phyloP scores from a whole-genome alignment of 495 filamentous ascomycete species.

The Xylaria acuta region DNA sequence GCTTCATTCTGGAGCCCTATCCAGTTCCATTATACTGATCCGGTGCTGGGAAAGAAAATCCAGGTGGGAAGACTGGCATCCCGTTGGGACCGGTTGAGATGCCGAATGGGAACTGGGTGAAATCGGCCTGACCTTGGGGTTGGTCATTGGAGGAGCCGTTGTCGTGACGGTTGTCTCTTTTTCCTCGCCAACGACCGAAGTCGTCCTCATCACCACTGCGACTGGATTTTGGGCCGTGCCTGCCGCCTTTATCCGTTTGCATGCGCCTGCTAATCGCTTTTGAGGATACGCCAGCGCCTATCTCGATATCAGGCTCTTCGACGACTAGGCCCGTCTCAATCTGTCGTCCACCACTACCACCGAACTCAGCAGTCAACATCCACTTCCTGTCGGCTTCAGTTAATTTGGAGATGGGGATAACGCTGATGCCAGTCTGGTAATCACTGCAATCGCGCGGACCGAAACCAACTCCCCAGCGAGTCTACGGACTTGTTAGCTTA shows the following conservation, averaged over 20 bases:
- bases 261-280: constrained; percentile 91
- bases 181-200: constrained; percentile 50
- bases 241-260: constrained; percentile 76
- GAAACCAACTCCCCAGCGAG: constrained; percentile 96
- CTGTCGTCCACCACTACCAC: constrained; percentile 83
- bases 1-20: not conserved
- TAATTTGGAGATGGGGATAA: constrained; percentile 89
- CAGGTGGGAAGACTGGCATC: constrained; percentile 73
- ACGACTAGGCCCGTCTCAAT: constrained; percentile 87
- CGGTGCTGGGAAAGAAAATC: constrained; percentile 56
- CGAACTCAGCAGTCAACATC: constrained; percentile 94
- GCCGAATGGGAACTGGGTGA: constrained; percentile 63
- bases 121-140: constrained; percentile 47
- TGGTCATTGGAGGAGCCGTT: constrained; percentile 48
- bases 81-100: constrained; percentile 64
- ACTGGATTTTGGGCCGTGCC: constrained; percentile 74
- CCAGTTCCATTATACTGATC: constrained; percentile 32
- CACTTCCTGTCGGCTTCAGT: constrained; percentile 97
- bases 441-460: constrained; percentile 97
- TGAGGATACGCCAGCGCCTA: constrained; percentile 93
- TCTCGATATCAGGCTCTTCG: constrained; percentile 98
- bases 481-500: constrained; percentile 55
- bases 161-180: constrained; percentile 54
- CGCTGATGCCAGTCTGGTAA: constrained; percentile 87
- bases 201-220: constrained; percentile 60